These are phyloP conservation scores for Boletus speciosus DNA, from an alignment of 768 basidiomycete species.

Conservation along the genomic window DNA sequence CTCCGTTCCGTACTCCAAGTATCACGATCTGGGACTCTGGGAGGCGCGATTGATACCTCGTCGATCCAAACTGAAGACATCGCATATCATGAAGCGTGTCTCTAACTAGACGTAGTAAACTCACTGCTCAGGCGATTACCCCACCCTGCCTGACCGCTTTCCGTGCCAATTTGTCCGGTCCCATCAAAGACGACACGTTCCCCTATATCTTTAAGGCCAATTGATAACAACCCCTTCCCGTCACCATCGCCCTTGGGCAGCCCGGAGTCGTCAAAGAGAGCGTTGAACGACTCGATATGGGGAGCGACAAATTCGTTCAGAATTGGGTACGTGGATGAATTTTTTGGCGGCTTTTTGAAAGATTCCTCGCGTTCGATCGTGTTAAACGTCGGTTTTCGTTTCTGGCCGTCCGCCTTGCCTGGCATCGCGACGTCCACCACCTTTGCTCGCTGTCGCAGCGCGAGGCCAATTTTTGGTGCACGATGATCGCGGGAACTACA, in stretches of 20 bases:
- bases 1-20: slow-evolving; percentile 67
- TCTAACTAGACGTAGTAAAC: slow-evolving; percentile 30
- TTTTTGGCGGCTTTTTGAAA: slow-evolving; percentile 72
- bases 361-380: slow-evolving; percentile 75
- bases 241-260: slow-evolving; percentile 69
- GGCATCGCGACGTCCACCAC: slow-evolving; percentile 40
- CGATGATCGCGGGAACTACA: slow-evolving; percentile 21
- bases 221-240: slow-evolving; percentile 72
- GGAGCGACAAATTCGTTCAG: slow-evolving; percentile 92
- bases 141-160: slow-evolving; percentile 54
- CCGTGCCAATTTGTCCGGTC: slow-evolving; percentile 48
- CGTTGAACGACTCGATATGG: slow-evolving; percentile 95
- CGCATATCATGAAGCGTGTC: slow-evolving; percentile 4
- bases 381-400: slow-evolving; percentile 61
- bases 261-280: slow-evolving; percentile 92
- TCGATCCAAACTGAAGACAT: slow-evolving; percentile 82
- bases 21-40: slow-evolving; percentile 85
- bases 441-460: neutral
- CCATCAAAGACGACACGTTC: slow-evolving; percentile 93
- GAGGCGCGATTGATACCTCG: slow-evolving; percentile 74
- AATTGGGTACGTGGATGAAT: slow-evolving; percentile 68
- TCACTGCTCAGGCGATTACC: slow-evolving; percentile 86
- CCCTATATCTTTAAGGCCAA: slow-evolving; percentile 80
- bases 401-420: slow-evolving; percentile 40
- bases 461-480: slow-evolving; percentile 9